Conservation (phyloP, 306 rosid species). For the apple (Malus domestica) region ASM211411v1 NC_041793.1:35715501-35716000, state of each 20-base stretch:
- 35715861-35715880: neutral
- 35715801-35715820: neutral
- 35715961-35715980: too few relatives aligned
- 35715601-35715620: neutral
- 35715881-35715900: neutral
- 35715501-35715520: conserved; percentile 16
- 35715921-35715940: too few relatives aligned
- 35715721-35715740: neutral
- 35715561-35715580: neutral
- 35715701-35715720: conserved; percentile 20
- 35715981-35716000: too few relatives aligned
- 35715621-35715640: too few relatives aligned
- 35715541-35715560: neutral
- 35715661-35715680: too few relatives aligned
- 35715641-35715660: too few relatives aligned
- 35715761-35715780: conserved; percentile 2
- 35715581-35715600: neutral
- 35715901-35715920: too few relatives aligned
- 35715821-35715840: neutral
- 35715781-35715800: neutral
- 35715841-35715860: neutral
- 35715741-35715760: neutral
- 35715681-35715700: conserved; percentile 3
- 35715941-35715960: too few relatives aligned
- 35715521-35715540: neutral